phyloP scores from a whole-genome alignment of 306 rosid genomes.

The Castanea mollissima region DNA sequence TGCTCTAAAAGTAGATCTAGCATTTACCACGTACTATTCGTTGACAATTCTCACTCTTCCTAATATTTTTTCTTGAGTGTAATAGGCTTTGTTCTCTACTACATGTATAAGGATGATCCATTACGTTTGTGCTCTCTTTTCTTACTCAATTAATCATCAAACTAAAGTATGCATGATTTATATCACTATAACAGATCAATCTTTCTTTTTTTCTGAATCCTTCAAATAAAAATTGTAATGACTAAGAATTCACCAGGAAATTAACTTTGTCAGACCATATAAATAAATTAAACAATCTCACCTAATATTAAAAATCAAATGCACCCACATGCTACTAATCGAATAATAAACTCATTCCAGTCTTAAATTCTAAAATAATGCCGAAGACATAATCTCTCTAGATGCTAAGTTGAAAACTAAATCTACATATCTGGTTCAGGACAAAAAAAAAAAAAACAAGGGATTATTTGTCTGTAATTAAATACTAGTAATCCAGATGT shows the following conservation, averaged over 20 bases:
- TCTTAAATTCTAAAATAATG: not conserved
- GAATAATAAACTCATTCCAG: too few species aligned
- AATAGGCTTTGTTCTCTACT: slow-evolving; percentile 11
- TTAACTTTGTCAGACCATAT: too few species aligned
- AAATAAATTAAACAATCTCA: too few species aligned
- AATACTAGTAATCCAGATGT: slow-evolving; percentile 8
- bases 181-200: slow-evolving; percentile 7
- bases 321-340: too few species aligned
- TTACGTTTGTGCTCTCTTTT: slow-evolving; percentile 9
- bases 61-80: not conserved
- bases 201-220: not conserved
- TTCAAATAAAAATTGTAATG: not conserved
- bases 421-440: not conserved
- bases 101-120: slow-evolving; percentile 1
- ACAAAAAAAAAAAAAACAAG: too few species aligned
- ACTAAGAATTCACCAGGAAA: too few species aligned
- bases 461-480: not conserved
- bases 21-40: slow-evolving; percentile 9
- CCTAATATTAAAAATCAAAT: too few species aligned
- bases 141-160: slow-evolving; percentile 8
- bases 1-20: slow-evolving; percentile 19
- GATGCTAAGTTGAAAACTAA: not conserved
- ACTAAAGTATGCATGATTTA: slow-evolving; percentile 11
- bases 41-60: slow-evolving; percentile 5
- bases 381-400: not conserved